Evolutionary conservation across 306 rosid species (phyloP), one percentile per base, ranked within the genome.

Genomic region (Hippophae rhamnoides): DNA sequence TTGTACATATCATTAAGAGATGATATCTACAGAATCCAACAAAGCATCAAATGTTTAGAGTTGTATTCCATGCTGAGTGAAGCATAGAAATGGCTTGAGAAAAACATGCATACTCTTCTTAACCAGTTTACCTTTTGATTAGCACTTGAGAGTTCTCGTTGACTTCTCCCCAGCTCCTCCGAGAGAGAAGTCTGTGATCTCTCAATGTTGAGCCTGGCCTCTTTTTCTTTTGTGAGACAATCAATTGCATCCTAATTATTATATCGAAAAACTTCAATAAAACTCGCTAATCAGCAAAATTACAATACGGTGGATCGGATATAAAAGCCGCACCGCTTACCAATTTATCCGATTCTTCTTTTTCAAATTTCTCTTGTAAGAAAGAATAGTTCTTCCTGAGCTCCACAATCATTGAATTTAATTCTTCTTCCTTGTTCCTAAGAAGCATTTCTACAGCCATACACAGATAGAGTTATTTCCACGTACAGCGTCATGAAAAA

Each of bases 1-100:
- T 86, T 92, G 72, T 92, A 88, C 99, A 92, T 92, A 46, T 92
- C 99, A 69, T 89, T 92, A 56, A 92, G 94, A 9, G 99, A 86
- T 13, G 80, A 42, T 78, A 88, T 86, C 97, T 92, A 81, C 82
- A 72, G 47, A 78, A 70, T 69, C 62, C 62, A 64, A 43, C 46
- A 13, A 60, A 61, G 10, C 25, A 53, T 7, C 10, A 54, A 54
- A 44, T 50, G 49, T 47, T 68, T 49, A 9, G 41, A 62, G 13
- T 40, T 13, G 40, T 2, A 13, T 54, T 0, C 8, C 8, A 14
- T 25, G 7, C 31, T 58, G 12, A 7, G 13, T 41, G 45, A 48
- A 18, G 59, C 44, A 7, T 64, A 14, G 44, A 3, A 43, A 67
- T 57, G 47, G 60, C 38, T 31, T 13, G 63, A 13, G 6, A 18